Evolutionary conservation across 1,139 yeast genomes (phyloP), one percentile per base, ranked within the genome.

Genomic region (Starmera stellimalicola): DNA sequence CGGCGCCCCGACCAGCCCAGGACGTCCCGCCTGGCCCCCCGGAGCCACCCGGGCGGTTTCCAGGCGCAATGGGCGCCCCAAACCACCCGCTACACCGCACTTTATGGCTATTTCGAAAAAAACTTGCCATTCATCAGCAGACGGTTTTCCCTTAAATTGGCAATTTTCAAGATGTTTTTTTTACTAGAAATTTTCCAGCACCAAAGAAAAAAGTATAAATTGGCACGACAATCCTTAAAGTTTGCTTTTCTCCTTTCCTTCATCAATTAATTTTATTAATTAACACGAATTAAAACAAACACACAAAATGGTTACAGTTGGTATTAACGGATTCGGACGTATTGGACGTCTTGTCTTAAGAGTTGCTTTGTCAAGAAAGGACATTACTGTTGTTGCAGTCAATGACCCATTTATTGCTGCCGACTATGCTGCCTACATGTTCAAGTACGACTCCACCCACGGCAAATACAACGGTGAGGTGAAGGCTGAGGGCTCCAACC

Each of bases 311-410:
- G 23, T 27, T 16, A 27, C 30, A 18, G 12, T 80, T 65, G 87
- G 88, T 68, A 80, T 81, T 65, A 81, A 81, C 77, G 93, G 93
- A 58, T 81, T 81, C 79, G 93, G 93, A 59, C 77, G 93, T 73
- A 81, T 81, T 60, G 93, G 93, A 53, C 80, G 93, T 62, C 60
- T 70, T 37, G 93, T 81, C 46, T 65, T 80, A 55, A 79, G 93
- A 78, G 66, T 80, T 54, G 88, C 91, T 51, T 63, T 79, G 51
- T 37, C 61, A 40, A 77, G 87, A 73, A 59, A 66, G 47, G 82
- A 76, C 70, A 68, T 81, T 58, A 71, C 74, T 46, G 78, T 81
- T 50, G 84, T 81, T 47, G 91, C 85, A 46, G 60, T 81, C 71
- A 81, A 81, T 61, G 91, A 81, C 63, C 93, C 93, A 40, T 81